These are phyloP conservation scores for Withania somnifera DNA, from an alignment of 305 asterid genomes.

Conservation along the genomic window DNA sequence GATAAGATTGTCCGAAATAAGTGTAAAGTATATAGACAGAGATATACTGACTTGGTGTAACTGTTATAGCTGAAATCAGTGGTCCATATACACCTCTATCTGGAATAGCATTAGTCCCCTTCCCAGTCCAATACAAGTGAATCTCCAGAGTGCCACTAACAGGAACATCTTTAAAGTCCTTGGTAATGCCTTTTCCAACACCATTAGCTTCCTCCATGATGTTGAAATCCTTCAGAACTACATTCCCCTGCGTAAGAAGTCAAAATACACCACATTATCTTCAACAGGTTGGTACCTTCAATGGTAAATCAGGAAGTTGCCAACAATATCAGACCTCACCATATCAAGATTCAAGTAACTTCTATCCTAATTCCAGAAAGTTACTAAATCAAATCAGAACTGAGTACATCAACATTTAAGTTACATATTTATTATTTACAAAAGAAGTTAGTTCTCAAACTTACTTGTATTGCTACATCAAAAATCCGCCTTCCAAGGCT, in stretches of 20 bases:
- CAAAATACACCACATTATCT: neutral
- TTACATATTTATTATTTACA: neutral
- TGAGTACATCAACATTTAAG: neutral
- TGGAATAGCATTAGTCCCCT: conserved; percentile 89
- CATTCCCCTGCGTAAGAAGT: conserved; percentile 49
- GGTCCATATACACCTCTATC: conserved; percentile 85
- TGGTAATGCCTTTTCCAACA: conserved; percentile 36
- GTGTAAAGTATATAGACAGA: neutral
- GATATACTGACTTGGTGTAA: conserved; percentile 66
- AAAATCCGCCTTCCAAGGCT: conserved; percentile 75
- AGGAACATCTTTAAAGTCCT: conserved; percentile 26
- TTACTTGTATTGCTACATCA: conserved; percentile 81
- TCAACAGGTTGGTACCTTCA: neutral
- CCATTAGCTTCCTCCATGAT: conserved; percentile 53
- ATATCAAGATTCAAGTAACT: neutral
- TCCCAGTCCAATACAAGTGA: conserved; percentile 92
- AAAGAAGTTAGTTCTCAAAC: conserved; percentile 5
- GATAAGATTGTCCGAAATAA: conserved; percentile 1
- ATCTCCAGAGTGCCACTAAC: conserved; percentile 78
- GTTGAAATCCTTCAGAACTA: conserved; percentile 53
- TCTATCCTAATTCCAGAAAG: neutral
- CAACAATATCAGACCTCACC: neutral
- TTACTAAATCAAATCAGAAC: neutral
- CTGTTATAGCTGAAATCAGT: conserved; percentile 72
- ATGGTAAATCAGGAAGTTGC: neutral